Evolutionary conservation across 2,329 filamentous ascomycete genomes (phyloP).

Genomic region (Verruconis gallopava): DNA sequence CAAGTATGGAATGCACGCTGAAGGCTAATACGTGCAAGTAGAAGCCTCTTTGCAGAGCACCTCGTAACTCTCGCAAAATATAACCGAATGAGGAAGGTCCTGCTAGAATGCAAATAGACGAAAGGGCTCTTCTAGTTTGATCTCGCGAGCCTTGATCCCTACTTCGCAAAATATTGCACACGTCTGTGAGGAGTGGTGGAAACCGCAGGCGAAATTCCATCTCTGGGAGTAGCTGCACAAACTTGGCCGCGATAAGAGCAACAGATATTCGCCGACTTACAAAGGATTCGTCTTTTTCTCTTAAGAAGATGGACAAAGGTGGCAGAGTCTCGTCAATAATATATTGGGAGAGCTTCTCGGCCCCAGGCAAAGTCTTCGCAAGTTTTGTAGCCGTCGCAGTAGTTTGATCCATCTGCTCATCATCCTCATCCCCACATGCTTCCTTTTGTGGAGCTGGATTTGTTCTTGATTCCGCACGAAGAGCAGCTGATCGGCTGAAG

Average conservation of each 20-base stretch:
- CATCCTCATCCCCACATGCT: constrained; percentile 29
- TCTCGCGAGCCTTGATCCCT: constrained; percentile 81
- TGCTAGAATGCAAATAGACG: constrained; percentile 68
- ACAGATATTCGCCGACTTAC: constrained; percentile 88
- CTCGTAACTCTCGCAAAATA: constrained; percentile 79
- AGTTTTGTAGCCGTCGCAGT: constrained; percentile 28
- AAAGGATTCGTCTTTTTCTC: constrained; percentile 87
- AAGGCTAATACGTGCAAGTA: constrained; percentile 92
- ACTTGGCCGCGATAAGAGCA: constrained; percentile 76
- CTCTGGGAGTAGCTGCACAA: constrained; percentile 66
- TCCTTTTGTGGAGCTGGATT: no score
- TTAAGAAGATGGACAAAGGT: constrained; percentile 68
- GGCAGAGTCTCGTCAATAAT: constrained; percentile 65
- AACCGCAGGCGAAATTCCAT: constrained; percentile 61
- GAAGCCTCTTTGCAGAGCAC: constrained; percentile 72
- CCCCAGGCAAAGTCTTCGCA: constrained; percentile 50
- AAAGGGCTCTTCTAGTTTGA: constrained; percentile 76
- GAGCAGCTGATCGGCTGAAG: constrained; percentile 41
- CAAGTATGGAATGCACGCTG: constrained; percentile 82
- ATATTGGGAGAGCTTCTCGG: constrained; percentile 56
- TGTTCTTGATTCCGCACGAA: constrained; percentile 6
- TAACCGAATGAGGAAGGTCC: constrained; percentile 80
- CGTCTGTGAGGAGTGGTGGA: constrained; percentile 75
- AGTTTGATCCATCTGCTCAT: constrained; percentile 11
- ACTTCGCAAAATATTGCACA: constrained; percentile 84